Evolutionary conservation across 352 stramenopile genomes (phyloP).

Genomic region (Thalassiosira allenii): DNA sequence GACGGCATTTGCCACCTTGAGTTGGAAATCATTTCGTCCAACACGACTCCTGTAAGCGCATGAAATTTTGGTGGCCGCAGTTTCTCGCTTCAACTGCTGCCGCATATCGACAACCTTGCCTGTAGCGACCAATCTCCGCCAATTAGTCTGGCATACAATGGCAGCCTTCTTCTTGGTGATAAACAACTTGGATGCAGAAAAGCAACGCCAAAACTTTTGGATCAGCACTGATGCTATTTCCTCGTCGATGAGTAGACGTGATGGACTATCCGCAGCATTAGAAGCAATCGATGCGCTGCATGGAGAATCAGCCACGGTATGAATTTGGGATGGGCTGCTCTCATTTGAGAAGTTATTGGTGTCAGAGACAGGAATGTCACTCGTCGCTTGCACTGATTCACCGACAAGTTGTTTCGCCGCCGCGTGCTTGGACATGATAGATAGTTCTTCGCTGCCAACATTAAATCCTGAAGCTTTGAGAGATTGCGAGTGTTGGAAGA

Average conservation of each 20-base stretch:
- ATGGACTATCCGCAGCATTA: too few species aligned
- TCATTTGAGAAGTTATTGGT: too few species aligned
- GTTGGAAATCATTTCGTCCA: slow-evolving; percentile 1
- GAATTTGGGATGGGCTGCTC: too few species aligned
- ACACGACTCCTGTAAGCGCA: slow-evolving; percentile 6
- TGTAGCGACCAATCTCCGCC: slow-evolving; percentile 6
- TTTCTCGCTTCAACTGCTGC: neutral
- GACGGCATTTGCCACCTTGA: slow-evolving; percentile 1
- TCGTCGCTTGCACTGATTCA: too few species aligned
- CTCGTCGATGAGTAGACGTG: too few species aligned
- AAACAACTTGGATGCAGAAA: slow-evolving; percentile 7
- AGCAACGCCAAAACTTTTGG: slow-evolving; percentile 27
- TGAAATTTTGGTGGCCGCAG: slow-evolving; percentile 24
- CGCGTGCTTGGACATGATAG: neutral
- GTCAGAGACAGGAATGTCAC: too few species aligned
- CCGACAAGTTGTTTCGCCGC: neutral
- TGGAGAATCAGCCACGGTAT: too few species aligned
- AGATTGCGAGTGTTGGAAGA: too few species aligned
- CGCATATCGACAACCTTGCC: slow-evolving; percentile 3
- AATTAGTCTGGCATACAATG: slow-evolving; percentile 13
- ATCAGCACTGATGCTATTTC: slow-evolving; percentile 28
- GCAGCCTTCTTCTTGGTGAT: slow-evolving; percentile 14
- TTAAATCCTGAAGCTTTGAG: too few species aligned
- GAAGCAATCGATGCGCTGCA: too few species aligned
- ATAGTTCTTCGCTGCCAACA: neutral